phyloP scores from a whole-genome alignment of 1,284 basidiomycete species.

The Leucoagaricus sp. region DNA sequence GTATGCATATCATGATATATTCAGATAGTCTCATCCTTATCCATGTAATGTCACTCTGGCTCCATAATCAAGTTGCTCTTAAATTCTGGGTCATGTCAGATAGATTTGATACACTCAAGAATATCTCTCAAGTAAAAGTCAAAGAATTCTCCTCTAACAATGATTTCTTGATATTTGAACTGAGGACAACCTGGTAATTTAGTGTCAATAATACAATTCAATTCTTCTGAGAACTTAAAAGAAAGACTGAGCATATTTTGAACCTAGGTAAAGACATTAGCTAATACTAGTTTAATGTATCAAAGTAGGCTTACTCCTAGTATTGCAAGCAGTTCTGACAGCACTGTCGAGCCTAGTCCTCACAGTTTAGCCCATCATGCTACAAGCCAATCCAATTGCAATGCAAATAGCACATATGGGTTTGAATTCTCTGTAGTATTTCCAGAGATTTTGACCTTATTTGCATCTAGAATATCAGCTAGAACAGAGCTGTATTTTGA shows the following conservation, averaged over 20 bases:
- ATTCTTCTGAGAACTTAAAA: conserved; percentile 20
- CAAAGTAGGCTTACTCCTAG: too few species aligned
- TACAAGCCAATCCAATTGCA: too few species aligned
- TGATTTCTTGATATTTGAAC: conserved; percentile 24
- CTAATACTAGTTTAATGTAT: too few species aligned
- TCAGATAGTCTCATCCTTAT: background rate
- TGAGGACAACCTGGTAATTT: conserved; percentile 23
- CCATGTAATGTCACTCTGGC: conserved; percentile 6
- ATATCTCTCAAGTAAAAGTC: conserved; percentile 29
- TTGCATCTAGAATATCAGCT: too few species aligned
- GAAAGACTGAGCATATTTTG: conserved; percentile 20
- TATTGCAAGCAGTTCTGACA: too few species aligned
- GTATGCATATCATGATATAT: conserved; percentile 25
- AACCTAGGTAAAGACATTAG: too few species aligned
- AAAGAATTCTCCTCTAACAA: conserved; percentile 24
- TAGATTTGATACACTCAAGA: conserved; percentile 25
- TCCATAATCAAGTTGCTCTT: conserved; percentile 11
- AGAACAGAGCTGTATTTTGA: too few species aligned
- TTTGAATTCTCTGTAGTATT: too few species aligned
- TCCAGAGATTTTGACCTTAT: too few species aligned
- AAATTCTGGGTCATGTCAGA: conserved; percentile 25
- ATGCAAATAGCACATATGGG: too few species aligned
- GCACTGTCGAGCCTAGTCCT: too few species aligned
- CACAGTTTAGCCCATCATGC: too few species aligned
- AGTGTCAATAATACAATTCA: conserved; percentile 26